phyloP scores from a whole-genome alignment of 441 rosid species.

The Gossypium trilobum region DNA sequence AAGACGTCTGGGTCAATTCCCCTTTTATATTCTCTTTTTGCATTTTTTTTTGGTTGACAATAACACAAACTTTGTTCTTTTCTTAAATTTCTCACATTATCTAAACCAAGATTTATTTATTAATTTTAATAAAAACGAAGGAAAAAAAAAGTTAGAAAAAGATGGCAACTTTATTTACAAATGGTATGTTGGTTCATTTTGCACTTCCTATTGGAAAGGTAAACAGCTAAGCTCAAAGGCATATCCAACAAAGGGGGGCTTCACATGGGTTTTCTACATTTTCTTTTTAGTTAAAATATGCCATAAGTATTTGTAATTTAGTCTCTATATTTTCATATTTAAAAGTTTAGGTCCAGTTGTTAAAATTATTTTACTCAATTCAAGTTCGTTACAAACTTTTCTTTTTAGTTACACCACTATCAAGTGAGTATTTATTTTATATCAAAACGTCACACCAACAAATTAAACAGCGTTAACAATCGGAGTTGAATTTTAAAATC shows the following conservation, averaged over 20 bases:
- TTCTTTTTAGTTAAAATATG: background rate
- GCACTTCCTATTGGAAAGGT: slow-evolving; percentile 23
- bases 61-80: slow-evolving; percentile 18
- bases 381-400: no score
- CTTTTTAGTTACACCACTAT: no score
- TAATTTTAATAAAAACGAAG: no score
- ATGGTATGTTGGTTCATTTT: slow-evolving; percentile 6
- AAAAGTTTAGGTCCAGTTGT: no score
- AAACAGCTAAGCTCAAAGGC: slow-evolving; percentile 17
- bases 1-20: background rate
- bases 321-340: no score
- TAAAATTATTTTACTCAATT: no score
- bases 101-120: background rate
- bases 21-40: slow-evolving; percentile 11
- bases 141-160: background rate
- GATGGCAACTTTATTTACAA: slow-evolving; percentile 15
- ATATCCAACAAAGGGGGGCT: background rate
- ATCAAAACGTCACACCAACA: no score
- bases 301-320: no score
- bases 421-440: no score
- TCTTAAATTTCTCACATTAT: slow-evolving; percentile 10
- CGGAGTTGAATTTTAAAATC: no score
- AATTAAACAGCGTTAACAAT: no score
- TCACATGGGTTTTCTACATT: slow-evolving; percentile 27
- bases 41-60: slow-evolving; percentile 2